A percentile compares a stretch with the other conserved stretches of the same genome.
Evolutionary conservation across 768 basidiomycete genomes (phyloP).

Genomic region (Galerina sulciceps): DNA sequence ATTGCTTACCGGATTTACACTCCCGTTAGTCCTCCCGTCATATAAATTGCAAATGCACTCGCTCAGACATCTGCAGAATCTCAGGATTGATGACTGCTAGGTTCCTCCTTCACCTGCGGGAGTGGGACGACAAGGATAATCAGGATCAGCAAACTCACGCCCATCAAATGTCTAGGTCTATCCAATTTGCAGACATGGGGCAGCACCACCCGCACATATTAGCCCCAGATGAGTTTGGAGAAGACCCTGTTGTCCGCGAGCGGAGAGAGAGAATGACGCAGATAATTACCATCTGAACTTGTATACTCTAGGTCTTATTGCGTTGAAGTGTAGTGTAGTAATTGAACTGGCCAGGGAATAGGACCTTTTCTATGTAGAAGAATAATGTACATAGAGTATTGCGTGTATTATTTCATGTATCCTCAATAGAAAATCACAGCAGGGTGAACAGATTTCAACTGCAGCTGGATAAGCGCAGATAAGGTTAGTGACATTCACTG

Average conservation of each 20-base stretch:
- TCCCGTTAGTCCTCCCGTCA: background rate
- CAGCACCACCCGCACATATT: background rate
- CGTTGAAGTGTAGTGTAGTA: too few species aligned
- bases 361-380: too few species aligned
- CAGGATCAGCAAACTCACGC: background rate
- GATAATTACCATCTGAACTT: too few species aligned
- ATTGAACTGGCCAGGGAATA: too few species aligned
- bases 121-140: background rate
- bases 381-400: too few species aligned
- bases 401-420: too few species aligned
- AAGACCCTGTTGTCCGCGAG: background rate
- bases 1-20: background rate
- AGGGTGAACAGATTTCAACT: too few species aligned
- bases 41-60: background rate
- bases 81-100: conserved; percentile 4
- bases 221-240: background rate
- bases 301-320: too few species aligned
- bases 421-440: too few species aligned
- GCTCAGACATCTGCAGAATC: background rate
- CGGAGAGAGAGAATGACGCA: background rate
- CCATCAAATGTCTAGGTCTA: background rate
- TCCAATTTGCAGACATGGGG: background rate
- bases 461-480: too few species aligned
- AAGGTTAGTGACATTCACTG: too few species aligned
- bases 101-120: conserved; percentile 3